Evolutionary conservation across 78 protist species (phyloP).

Genomic region (Chrysochromulina tobinii): DNA sequence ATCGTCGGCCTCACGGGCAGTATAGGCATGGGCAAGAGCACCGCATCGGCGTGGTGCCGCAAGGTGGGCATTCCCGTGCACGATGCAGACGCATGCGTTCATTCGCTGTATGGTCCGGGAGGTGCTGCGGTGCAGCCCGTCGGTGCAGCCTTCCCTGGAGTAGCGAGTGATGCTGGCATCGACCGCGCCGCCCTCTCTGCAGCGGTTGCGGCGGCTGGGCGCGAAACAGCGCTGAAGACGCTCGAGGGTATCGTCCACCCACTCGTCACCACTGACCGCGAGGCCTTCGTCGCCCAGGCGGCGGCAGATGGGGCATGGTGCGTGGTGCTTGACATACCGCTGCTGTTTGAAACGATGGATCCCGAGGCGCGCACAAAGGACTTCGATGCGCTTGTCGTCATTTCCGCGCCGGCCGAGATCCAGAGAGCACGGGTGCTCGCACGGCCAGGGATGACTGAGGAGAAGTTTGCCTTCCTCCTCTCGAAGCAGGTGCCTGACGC

Average conservation of each 20-base stretch:
- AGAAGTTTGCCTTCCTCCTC: neutral
- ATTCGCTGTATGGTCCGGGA: neutral
- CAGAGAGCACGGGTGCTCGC: neutral
- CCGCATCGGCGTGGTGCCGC: neutral
- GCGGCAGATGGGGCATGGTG: neutral
- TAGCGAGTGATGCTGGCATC: neutral
- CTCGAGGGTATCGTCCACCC: slow-evolving; percentile 7
- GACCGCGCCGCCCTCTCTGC: neutral
- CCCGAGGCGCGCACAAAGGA: neutral
- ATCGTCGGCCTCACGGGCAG: slow-evolving; percentile 16
- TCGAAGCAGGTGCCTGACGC: neutral
- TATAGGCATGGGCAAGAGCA: slow-evolving; percentile 2
- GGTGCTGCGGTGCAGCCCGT: neutral
- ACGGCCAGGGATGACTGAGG: neutral
- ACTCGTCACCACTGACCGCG: neutral
- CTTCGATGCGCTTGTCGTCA: neutral
- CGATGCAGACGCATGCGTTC: neutral
- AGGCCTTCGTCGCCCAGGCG: neutral
- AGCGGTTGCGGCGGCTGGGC: neutral
- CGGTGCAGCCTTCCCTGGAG: neutral
- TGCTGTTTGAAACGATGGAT: neutral
- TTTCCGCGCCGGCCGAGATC: neutral
- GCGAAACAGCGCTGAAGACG: neutral
- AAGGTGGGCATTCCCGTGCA: neutral
- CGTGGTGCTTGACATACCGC: neutral